These are phyloP conservation scores for Pterocarpus macrocarpus DNA, from an alignment of 306 rosid genomes.

Conservation along the genomic window DNA sequence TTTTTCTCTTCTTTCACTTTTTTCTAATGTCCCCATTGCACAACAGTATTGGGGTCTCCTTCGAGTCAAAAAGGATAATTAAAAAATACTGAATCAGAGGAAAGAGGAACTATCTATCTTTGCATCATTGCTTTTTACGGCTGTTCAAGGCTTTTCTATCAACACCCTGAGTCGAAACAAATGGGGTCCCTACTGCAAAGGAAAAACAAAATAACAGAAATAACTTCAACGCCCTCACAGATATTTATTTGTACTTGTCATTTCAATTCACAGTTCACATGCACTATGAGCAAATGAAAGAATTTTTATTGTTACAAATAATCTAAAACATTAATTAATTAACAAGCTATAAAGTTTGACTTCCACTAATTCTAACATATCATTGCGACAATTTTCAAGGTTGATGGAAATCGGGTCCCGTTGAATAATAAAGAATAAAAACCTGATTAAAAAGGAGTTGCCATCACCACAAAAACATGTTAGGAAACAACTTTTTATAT, in stretches of 20 bases:
- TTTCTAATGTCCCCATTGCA: constrained; percentile 58
- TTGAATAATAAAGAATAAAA: too few relatives aligned
- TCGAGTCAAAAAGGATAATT: constrained; percentile 60
- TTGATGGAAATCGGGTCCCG: not conserved
- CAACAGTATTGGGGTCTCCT: constrained; percentile 49
- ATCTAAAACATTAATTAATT: not conserved
- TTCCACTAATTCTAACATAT: not conserved
- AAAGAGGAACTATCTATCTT: constrained; percentile 49
- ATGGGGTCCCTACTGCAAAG: constrained; percentile 47
- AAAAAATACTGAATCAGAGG: constrained; percentile 52
- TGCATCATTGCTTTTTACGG: constrained; percentile 58
- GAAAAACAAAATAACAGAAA: not conserved
- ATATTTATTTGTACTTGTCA: constrained; percentile 5
- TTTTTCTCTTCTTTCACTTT: constrained; percentile 37
- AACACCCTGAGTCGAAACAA: constrained; percentile 43
- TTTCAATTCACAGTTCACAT: constrained; percentile 31
- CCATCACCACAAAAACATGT: not conserved
- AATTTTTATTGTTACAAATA: constrained; percentile 4
- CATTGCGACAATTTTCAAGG: not conserved
- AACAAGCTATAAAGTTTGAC: too few relatives aligned
- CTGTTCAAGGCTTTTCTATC: constrained; percentile 48
- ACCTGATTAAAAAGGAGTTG: not conserved
- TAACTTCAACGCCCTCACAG: not conserved
- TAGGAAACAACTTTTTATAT: not conserved
- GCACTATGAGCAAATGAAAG: not conserved